Evolutionary conservation across 495 filamentous ascomycete species (phyloP).

Genomic region (Penicillium cinerascens): DNA sequence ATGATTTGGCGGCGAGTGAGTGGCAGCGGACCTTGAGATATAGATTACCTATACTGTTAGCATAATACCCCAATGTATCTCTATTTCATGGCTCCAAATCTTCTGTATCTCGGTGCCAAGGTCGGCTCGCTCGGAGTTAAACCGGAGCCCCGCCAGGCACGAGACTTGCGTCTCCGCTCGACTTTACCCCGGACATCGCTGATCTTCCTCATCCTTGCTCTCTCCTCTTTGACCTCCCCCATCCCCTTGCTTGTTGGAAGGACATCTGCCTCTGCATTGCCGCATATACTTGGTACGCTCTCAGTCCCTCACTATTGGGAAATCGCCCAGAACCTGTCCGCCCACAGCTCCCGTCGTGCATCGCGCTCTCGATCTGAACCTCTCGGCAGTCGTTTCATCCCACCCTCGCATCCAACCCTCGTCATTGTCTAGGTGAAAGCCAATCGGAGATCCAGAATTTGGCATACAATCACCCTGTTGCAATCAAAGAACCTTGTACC

Average conservation of each 20-base stretch:
- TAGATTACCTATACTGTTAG: conserved; percentile 1
- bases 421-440: neutral
- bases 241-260: neutral
- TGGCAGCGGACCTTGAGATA: conserved; percentile 30
- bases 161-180: conserved; percentile 28
- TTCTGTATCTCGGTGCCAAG: conserved; percentile 6
- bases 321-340: neutral
- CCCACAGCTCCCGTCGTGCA: neutral
- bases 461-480: neutral
- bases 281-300: neutral
- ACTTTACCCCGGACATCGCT: conserved; percentile 25
- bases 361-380: neutral
- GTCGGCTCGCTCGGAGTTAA: conserved; percentile 18
- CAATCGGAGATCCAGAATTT: neutral
- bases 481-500: neutral
- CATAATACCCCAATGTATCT: conserved; percentile 20
- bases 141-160: conserved; percentile 26
- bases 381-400: neutral
- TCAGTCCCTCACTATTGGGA: neutral
- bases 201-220: conserved; percentile 16
- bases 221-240: neutral
- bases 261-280: neutral
- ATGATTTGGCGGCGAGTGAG: conserved; percentile 66
- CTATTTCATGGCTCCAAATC: neutral
- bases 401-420: neutral